Percentiles rank a stretch among this genome's conserved stretches.
phyloP scores from a whole-genome alignment of 2,329 filamentous ascomycete genomes.

The Atkinsonella texensis region DNA sequence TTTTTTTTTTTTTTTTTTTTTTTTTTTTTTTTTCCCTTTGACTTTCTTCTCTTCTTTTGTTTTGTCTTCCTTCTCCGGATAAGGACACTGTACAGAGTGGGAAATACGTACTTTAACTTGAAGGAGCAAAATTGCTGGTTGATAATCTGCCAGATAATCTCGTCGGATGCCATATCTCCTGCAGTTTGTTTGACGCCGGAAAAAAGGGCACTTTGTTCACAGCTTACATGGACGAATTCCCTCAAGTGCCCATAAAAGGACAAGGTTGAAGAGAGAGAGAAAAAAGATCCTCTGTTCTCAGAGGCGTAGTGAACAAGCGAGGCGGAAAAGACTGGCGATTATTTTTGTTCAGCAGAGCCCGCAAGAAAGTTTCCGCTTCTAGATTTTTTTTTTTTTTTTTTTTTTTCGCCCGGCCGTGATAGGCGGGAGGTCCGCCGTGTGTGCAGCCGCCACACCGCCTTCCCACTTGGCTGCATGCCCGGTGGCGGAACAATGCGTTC shows the following conservation, averaged over 20 bases:
- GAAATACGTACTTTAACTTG: slow-evolving; percentile 66
- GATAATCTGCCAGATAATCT: slow-evolving; percentile 95
- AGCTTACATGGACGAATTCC: no score
- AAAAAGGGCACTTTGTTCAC: no score
- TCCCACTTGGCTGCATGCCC: slow-evolving; percentile 6
- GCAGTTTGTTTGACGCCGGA: no score
- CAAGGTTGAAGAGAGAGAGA: not conserved
- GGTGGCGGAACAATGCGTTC: slow-evolving; percentile 10
- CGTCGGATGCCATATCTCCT: slow-evolving; percentile 68
- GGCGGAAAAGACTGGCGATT: slow-evolving; percentile 11
- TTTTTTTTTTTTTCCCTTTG: no score
- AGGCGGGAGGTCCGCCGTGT: slow-evolving; percentile 2
- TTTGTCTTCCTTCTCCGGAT: no score
- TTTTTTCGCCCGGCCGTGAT: slow-evolving; percentile 13
- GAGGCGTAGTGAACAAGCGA: not conserved
- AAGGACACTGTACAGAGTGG: no score
- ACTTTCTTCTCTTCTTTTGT: no score
- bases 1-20: no score
- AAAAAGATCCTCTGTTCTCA: not conserved
- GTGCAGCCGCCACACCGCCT: slow-evolving; percentile 12
- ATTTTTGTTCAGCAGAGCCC: slow-evolving; percentile 5
- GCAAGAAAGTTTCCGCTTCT: slow-evolving; percentile 1
- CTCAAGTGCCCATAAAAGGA: not conserved
- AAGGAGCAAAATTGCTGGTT: slow-evolving; percentile 93
- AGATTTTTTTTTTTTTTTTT: slow-evolving; percentile 15